Evolutionary conservation across 345 rosid species (phyloP), one percentile per base, ranked within the genome.

Genomic region (Camelina sativa): DNA sequence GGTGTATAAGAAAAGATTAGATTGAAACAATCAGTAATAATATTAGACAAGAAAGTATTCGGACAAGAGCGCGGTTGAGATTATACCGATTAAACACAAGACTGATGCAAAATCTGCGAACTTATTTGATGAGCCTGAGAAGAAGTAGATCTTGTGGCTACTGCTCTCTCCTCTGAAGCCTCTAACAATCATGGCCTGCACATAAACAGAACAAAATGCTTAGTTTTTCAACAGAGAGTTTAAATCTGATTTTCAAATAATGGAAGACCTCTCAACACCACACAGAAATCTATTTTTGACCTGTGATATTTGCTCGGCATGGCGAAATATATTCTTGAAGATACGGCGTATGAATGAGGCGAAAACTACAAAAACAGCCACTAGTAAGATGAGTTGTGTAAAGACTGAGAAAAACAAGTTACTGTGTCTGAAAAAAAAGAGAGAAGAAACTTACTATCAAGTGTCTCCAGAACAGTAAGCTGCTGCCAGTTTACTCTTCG

Each of bases 291-390:
- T 52, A 46, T 22, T 13, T 32, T 13, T 32, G 69, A 93, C 98
- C 98, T 93, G 96, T 16, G 98, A 89, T 79, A 94, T 91, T 80
- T 94, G 97, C 84, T 90, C 95, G 0, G 98, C 91, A 67, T 94
- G 98, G 71, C 82, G 87, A 73, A 91, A 91, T 73, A 94, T 86
- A 72, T 91, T 91, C 81, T 82, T 91, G 93, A 91, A 91, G 83
- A 94, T 90, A 73, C 95, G 86, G 50, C 89, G 89, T 59, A 94
- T 80, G 80, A 89, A 90, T 35, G 91, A 80, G 23, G 93, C 88
- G 54, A 94, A 90, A 81, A 94, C 97, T 91, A 86, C 83, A 86
- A 55, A 73, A 35, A 8, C 34, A 54, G 38, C 11, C 71, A 51
- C 28, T 57, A 61, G 16, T 50, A 53, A 66, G 46, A 19, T 34